phyloP scores from a whole-genome alignment of 2,329 filamentous ascomycete species.

The Fusarium clavum region DNA sequence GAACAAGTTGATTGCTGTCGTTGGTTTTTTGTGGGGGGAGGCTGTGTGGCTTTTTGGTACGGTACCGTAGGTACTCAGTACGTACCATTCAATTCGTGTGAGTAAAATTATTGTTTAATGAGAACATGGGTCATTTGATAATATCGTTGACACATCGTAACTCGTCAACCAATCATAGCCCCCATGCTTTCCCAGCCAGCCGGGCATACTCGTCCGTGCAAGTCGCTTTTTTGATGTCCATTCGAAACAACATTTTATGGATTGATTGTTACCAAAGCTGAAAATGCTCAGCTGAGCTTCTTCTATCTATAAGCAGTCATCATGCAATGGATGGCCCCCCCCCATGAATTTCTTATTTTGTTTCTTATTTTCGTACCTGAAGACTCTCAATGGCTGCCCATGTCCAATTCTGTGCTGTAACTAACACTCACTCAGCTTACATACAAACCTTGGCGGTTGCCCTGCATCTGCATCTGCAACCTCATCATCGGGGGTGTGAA shows the following conservation, averaged over 20 bases:
- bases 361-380: background rate
- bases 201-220: background rate
- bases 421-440: constrained; percentile 4
- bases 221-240: background rate
- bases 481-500: constrained; percentile 7
- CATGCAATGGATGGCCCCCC: background rate
- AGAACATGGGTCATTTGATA: constrained; percentile 36
- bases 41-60: constrained; percentile 12
- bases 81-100: constrained; percentile 34
- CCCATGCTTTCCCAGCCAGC: background rate
- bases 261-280: background rate
- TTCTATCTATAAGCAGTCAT: background rate
- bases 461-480: constrained; percentile 18
- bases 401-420: background rate
- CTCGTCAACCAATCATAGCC: constrained; percentile 9
- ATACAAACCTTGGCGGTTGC: constrained; percentile 24
- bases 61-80: background rate
- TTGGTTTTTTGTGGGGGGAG: constrained; percentile 32
- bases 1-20: constrained; percentile 12
- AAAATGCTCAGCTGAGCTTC: background rate
- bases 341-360: background rate
- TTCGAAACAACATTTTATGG: background rate
- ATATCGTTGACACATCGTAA: constrained; percentile 32
- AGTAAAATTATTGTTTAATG: constrained; percentile 43
- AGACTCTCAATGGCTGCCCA: background rate